Evolutionary conservation across 768 basidiomycete species (phyloP).

Genomic region (Leccinum boreale): DNA sequence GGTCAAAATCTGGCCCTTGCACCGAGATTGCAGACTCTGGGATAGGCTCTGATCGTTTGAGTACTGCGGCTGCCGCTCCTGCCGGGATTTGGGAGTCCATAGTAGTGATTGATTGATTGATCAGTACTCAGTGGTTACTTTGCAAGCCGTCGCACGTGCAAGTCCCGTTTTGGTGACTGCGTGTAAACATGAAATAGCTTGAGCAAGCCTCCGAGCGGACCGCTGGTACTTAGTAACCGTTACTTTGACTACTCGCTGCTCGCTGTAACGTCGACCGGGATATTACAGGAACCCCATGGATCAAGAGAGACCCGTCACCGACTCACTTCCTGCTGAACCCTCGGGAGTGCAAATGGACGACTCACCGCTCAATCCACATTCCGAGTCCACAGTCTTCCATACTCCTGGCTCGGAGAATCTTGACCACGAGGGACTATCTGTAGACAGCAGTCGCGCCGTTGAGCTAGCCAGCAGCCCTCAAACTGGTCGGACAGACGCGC

Average conservation of each 20-base stretch:
- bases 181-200: not conserved
- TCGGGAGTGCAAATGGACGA: conserved; percentile 5
- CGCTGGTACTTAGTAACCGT: not conserved
- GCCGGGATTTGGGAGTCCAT: conserved; percentile 41
- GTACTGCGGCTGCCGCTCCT: conserved; percentile 69
- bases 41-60: conserved; percentile 72
- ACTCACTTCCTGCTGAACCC: conserved; percentile 2
- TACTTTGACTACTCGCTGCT: not conserved
- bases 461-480: not conserved
- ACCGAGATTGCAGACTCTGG: conserved; percentile 66
- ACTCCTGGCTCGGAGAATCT: not conserved
- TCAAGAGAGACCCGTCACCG: conserved; percentile 8
- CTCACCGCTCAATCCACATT: conserved; percentile 2
- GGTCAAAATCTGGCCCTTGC: conserved; percentile 83
- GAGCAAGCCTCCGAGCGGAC: not conserved
- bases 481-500: not conserved
- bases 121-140: conserved; percentile 1
- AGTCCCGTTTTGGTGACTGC: conserved; percentile 19
- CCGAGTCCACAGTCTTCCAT: conserved; percentile 5
- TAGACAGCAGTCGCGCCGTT: not conserved
- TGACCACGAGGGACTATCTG: not conserved
- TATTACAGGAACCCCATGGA: conserved; percentile 14
- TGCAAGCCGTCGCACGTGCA: conserved; percentile 11
- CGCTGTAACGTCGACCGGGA: not conserved
- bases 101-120: not conserved